Evolutionary conservation across 108 stramenopile species (phyloP), one percentile per base, ranked within the genome.

Genomic region (Skeletonema menzelii): DNA sequence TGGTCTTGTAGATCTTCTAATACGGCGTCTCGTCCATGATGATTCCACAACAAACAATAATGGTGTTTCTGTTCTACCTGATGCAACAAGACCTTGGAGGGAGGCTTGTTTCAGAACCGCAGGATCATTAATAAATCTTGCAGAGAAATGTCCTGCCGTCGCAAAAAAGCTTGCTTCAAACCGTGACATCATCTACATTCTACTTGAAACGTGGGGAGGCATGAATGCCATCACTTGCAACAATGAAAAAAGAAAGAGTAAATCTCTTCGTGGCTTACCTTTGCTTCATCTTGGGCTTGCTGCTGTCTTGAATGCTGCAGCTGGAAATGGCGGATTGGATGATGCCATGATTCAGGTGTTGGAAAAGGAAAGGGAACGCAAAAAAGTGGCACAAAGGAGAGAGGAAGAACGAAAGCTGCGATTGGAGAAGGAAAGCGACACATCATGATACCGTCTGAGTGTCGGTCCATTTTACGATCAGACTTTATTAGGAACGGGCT

Each of bases 121-220:
- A 26, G 78, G 79, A 2, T 80, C 85, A 7, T 56, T 85, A 17
- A 85, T 85, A 59, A 85, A 85, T 59, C 78, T 85, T 31, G 82
- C 85, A 35, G 85, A 85, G 66, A 85, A 85, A 53, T 83, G 85
- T 22, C 74, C 63, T 49, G 63, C 65, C 7, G 64, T 74, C 11
- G 85, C 85, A 14, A 20, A 34, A 15, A 63, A 75, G 40, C 67
- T 82, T 27, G 85, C 67, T 53, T 70, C 70, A 6, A 57, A 80
- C 34, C 57, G 60, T 40, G 19, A 53, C 5, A 56, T 82, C 26
- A 77, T 85, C 44, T 59, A 69, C 15, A 30, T 76, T 62, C 79
- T 85, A 12, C 72, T 85, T 27, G 82, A 85, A 56, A 64, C 74
- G 15, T 85, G 85, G 85, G 82, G 85, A 27, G 82, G 85, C 24